Evolutionary conservation across 257 asterid genomes (phyloP).

Genomic region (Solanum sitiens): DNA sequence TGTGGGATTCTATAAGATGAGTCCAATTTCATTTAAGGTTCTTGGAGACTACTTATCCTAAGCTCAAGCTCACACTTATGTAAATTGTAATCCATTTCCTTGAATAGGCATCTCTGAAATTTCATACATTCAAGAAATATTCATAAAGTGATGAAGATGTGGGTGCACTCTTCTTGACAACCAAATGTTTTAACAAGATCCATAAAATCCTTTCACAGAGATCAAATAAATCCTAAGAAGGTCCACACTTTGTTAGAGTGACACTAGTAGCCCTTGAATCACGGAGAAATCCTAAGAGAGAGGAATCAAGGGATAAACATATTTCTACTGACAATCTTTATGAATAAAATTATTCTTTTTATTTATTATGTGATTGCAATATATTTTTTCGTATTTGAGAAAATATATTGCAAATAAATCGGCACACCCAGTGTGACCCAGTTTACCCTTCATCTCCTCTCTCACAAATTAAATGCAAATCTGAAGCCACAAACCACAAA

Average conservation of each 20-base stretch:
- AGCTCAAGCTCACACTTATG: not conserved
- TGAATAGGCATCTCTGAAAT: not conserved
- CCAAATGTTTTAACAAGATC: not conserved
- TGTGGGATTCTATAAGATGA: not conserved
- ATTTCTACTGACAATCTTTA: not conserved
- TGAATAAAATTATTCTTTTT: too few relatives aligned
- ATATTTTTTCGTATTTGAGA: too few relatives aligned
- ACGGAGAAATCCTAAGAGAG: not conserved
- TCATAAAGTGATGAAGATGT: too few relatives aligned
- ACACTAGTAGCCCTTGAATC: not conserved
- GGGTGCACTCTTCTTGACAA: too few relatives aligned
- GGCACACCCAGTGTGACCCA: too few relatives aligned
- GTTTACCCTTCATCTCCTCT: too few relatives aligned
- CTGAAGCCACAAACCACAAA: not conserved
- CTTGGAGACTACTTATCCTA: not conserved
- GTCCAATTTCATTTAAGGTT: not conserved
- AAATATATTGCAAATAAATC: too few relatives aligned
- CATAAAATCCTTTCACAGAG: too few relatives aligned
- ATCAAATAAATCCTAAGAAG: too few relatives aligned
- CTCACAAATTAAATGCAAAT: not conserved
- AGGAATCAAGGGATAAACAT: not conserved
- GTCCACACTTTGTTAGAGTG: not conserved
- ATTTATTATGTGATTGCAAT: not conserved
- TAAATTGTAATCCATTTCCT: not conserved
- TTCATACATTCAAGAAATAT: too few relatives aligned